Base-by-base conservation (phyloP, 1,139 yeast genomes). In the Geotrichum aggregatum region DNA sequence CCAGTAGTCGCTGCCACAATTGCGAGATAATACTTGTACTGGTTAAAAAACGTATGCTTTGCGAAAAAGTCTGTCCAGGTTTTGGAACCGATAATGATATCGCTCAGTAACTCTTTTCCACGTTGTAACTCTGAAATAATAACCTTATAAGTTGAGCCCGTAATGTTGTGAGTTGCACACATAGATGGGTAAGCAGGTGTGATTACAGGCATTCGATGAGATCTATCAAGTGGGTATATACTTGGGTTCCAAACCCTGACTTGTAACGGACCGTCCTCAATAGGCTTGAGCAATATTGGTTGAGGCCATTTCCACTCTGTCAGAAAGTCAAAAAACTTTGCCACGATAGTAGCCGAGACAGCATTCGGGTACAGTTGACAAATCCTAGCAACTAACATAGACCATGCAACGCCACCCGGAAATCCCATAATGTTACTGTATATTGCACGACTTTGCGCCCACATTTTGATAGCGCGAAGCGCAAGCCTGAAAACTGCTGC, bases 341-440 rank as follows among this genome's bases (percentile, higher is more conserved):
- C 83, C n/a, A 92, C 84, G 53, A 92, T 84, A 0, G 87, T 89
- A 0, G 98, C 91, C 58, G 96, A 84, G 8, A 89, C 95, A 0
- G 98, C 96, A 69, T 91, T 91, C 1, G 99, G 99, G 65, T 91
- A 94, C 43, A 92, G 71, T 66, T 92, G 99, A 67, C 98, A 92
- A 33, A 92, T 89, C 63, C 98, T 77, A 0, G 98, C 98, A 6
- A 89, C 97, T 44, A 92, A 70, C 98, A 92, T 92, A 1, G 98
- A 98, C 98, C 98, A 92, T 0, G 98, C 98, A 34, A 92, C 98
- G 68, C 99, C 99, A 61, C 99, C 99, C 0, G 98, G 98, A 70
- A 92, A 92, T 0, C 98, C 98, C 76, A 85, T 88, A 45, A 92
- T 85, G 65, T 92, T 92, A 4, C 87, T 97, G 69, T 92, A 92